These are phyloP conservation scores for Chaetomiaceae sp. DNA, from an alignment of 2,329 filamentous ascomycete genomes.

Conservation along the genomic window DNA sequence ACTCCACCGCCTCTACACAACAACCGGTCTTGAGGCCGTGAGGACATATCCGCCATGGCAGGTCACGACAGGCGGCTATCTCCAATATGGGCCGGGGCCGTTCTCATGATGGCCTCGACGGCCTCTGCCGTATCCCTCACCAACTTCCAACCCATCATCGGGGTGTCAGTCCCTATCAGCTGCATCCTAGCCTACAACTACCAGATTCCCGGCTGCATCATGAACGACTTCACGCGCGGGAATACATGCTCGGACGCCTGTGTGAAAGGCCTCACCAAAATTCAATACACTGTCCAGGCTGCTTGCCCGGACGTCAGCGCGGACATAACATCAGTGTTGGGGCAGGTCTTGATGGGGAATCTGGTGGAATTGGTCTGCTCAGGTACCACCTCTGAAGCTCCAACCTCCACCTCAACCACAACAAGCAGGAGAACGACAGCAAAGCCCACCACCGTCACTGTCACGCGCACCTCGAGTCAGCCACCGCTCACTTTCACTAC, in stretches of 20 bases:
- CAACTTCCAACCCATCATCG: constrained; percentile 39
- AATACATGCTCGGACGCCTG: constrained; percentile 38
- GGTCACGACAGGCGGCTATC: constrained; percentile 1
- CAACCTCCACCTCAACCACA: background rate
- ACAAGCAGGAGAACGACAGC: background rate
- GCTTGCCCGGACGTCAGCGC: constrained; percentile 70
- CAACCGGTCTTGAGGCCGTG: background rate
- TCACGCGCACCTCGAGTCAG: background rate
- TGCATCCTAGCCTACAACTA: constrained; percentile 42
- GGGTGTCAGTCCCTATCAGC: constrained; percentile 33
- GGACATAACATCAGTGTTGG: constrained; percentile 34
- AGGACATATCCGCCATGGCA: constrained; percentile 15
- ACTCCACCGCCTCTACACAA: background rate
- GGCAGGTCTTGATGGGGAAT: constrained; percentile 34
- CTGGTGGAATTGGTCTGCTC: constrained; percentile 37
- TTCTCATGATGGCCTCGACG: constrained; percentile 25
- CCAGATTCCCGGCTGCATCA: constrained; percentile 36
- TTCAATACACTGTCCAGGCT: constrained; percentile 66
- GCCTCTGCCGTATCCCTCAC: constrained; percentile 35
- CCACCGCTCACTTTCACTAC: constrained; percentile 15
- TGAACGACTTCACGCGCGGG: constrained; percentile 34
- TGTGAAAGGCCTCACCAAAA: constrained; percentile 60
- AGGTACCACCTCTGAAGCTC: constrained; percentile 1
- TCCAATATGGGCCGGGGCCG: constrained; percentile 11
- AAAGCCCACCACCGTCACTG: background rate